Evolutionary conservation across 2,329 filamentous ascomycete genomes (phyloP).

Genomic region (Sporothrix protearum): DNA sequence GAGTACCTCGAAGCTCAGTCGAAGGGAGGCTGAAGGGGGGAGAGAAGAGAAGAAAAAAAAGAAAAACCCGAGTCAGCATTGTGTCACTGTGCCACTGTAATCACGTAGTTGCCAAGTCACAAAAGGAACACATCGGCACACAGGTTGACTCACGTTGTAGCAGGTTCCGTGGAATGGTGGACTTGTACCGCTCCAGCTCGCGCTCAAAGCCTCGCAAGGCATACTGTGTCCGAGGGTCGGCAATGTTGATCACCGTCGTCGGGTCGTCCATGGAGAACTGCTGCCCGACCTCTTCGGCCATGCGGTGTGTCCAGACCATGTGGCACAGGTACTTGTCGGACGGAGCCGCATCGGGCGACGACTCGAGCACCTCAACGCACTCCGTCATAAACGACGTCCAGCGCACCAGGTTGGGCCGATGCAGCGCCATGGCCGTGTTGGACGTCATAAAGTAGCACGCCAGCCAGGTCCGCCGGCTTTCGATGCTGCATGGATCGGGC

Average conservation of each 20-base stretch:
- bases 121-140: constrained; percentile 39
- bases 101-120: no score
- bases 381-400: constrained; percentile 61
- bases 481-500: constrained; percentile 52
- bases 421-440: constrained; percentile 59
- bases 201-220: constrained; percentile 62
- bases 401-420: constrained; percentile 57
- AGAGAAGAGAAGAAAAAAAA: no score
- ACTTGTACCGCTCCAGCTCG: constrained; percentile 58
- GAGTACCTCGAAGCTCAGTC: constrained; percentile 61
- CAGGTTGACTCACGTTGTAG: constrained; percentile 52
- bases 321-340: constrained; percentile 58
- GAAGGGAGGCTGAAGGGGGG: constrained; percentile 55
- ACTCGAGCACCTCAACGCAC: constrained; percentile 53
- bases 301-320: constrained; percentile 56
- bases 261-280: constrained; percentile 67
- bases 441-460: constrained; percentile 57
- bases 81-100: no score
- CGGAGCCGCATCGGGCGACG: constrained; percentile 52
- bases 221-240: constrained; percentile 62
- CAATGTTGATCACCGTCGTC: constrained; percentile 50
- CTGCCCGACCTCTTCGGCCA: constrained; percentile 65
- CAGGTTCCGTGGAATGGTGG: constrained; percentile 50
- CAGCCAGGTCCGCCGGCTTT: constrained; percentile 57
- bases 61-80: no score